Evolutionary conservation across 257 asterid genomes (phyloP), one percentile per base, ranked within the genome.

Genomic region (Capsicum chinense): DNA sequence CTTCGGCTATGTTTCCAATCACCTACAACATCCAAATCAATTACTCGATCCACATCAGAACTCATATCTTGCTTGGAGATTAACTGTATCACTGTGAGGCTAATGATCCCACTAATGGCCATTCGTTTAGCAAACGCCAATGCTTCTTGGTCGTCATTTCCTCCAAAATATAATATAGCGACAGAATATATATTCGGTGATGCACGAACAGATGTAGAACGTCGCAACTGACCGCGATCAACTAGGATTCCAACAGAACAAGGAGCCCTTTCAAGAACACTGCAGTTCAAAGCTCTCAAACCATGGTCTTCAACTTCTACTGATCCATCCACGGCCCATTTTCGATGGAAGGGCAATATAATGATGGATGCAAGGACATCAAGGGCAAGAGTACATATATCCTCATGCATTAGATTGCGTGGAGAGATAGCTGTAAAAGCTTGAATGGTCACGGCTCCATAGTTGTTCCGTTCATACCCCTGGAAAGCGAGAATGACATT

Each of bases 371-470:
- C 84, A 47, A 83, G 84, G 60, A 56, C 79, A 48, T 86, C 85
- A 15, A 86, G 83, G 68, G 88, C 73, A 79, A 86, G 85, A 6
- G 86, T 86, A 81, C 86, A 86, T 35, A 86, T 86, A 62, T 86
- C 88, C 81, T 86, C 86, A 12, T 83, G 85, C 88, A 86, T 86
- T 84, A 86, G 78, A 50, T 86, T 79, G 14, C 79, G 54, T 5
- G 88, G 88, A 5, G 86, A 86, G 56, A 86, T 83, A 10, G 88
- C 86, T 5, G 88, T 86, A 71, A 86, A 86, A 14, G 70, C 67
- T 54, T 83, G 82, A 15, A 59, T 59, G 50, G 84, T 7, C n/a
- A 79, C 74, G 5, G 86, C 44, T 48, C 88, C 88, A 63, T 44
- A 70, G 82, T 83, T 70, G 68, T 59, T 57, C 16, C 88, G 84